Evolutionary conservation across 176 grass and related monocot genomes (phyloP).

Genomic region (Saccharum officinarum): DNA sequence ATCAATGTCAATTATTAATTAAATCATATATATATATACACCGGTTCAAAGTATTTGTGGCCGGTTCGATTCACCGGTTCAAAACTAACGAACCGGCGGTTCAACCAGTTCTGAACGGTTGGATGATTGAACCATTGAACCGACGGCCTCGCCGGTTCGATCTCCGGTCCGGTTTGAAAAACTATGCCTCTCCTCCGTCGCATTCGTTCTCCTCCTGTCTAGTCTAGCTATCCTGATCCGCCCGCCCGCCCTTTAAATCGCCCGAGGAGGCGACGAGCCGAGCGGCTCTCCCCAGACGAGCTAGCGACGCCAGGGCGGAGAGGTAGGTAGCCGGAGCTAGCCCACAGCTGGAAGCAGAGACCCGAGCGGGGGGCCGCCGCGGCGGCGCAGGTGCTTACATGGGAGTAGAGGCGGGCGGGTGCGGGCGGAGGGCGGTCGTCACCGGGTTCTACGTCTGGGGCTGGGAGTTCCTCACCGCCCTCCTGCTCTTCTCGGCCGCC

Average conservation of each 20-base stretch:
- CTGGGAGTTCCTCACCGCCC: conserved; percentile 92
- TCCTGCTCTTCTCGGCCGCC: conserved; percentile 75
- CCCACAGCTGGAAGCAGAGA: not conserved
- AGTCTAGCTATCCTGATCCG: not conserved
- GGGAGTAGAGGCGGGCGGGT: conserved; percentile 58
- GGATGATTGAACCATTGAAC: no score
- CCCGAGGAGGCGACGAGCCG: not conserved
- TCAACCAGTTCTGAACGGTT: no score
- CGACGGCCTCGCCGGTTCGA: no score
- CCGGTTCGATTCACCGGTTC: no score
- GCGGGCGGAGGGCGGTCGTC: conserved; percentile 57
- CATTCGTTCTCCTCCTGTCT: no score
- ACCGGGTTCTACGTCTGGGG: conserved; percentile 93
- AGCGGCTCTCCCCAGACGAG: not conserved
- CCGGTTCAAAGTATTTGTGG: no score
- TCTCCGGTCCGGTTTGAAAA: no score
- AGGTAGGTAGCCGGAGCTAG: not conserved
- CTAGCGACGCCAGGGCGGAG: not conserved
- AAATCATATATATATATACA: no score
- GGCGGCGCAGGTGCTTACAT: conserved; percentile 40
- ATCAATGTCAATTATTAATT: no score
- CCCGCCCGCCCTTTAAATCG: conserved; percentile 18
- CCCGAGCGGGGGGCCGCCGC: not conserved
- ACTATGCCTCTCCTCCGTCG: no score
- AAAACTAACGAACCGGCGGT: no score